These are phyloP conservation scores for Naganishia randhawae DNA, from an alignment of 768 basidiomycete species.

Conservation along the genomic window DNA sequence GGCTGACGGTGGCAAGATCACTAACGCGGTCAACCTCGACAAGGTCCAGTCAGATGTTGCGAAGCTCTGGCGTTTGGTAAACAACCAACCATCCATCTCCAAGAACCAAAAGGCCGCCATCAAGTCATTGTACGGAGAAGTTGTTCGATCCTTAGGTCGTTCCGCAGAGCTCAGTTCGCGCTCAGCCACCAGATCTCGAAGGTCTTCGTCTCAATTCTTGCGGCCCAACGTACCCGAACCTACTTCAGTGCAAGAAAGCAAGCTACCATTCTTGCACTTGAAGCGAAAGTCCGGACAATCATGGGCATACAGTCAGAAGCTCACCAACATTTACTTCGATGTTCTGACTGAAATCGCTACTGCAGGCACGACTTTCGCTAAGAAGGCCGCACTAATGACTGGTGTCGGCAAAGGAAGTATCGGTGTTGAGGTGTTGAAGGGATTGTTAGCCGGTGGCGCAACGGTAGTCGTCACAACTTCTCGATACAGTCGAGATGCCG, in stretches of 20 bases:
- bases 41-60: conserved; percentile 96
- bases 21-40: conserved; percentile 84
- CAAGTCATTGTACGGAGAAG: conserved; percentile 81
- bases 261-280: conserved; percentile 87
- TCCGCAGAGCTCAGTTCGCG: conserved; percentile 61
- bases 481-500: conserved; percentile 81
- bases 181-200: conserved; percentile 63
- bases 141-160: conserved; percentile 85
- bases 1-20: conserved; percentile 83
- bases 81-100: conserved; percentile 93
- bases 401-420: conserved; percentile 98
- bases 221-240: conserved; percentile 68
- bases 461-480: conserved; percentile 97
- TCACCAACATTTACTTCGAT: conserved; percentile 82
- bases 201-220: conserved; percentile 94
- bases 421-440: conserved; percentile 95
- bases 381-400: conserved; percentile 96
- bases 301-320: conserved; percentile 97
- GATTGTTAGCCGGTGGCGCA: conserved; percentile 90
- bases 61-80: conserved; percentile 95
- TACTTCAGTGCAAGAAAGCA: conserved; percentile 74
- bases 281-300: conserved; percentile 91
- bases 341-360: conserved; percentile 97
- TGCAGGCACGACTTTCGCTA: conserved; percentile 95
- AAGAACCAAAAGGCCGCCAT: conserved; percentile 76